These are phyloP conservation scores for Xylaria acuta DNA, from an alignment of 495 filamentous ascomycete species.

Conservation along the genomic window DNA sequence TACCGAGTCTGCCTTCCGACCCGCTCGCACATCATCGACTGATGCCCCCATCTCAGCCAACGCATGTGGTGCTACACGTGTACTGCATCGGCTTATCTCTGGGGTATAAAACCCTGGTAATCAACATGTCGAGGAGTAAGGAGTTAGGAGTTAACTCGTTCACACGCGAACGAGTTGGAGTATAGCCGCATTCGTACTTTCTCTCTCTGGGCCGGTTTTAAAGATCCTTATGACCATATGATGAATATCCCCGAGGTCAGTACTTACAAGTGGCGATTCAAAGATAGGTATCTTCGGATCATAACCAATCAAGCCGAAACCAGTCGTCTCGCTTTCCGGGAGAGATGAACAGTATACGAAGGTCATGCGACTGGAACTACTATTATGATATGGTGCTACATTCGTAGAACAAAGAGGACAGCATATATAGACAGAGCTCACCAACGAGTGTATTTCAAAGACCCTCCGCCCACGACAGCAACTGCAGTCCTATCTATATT, in stretches of 20 bases:
- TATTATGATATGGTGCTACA: neutral
- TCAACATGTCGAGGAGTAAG: neutral
- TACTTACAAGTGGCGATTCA: neutral
- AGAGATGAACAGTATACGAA: neutral
- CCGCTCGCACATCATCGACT: neutral
- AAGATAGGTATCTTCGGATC: neutral
- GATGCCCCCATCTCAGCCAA: neutral
- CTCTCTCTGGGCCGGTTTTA: neutral
- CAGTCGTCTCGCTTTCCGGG: neutral
- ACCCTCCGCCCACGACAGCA: neutral
- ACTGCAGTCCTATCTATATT: neutral
- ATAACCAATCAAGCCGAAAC: neutral
- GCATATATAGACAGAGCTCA: neutral
- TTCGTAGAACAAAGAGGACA: neutral
- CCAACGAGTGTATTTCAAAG: neutral
- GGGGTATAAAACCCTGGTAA: neutral
- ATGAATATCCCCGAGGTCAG: neutral
- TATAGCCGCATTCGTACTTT: neutral
- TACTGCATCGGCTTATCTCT: conserved; percentile 15
- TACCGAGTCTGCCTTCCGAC: neutral
- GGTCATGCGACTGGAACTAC: neutral
- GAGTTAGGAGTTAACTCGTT: neutral
- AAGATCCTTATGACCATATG: neutral
- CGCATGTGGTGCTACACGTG: neutral
- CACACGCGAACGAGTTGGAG: neutral